Evolutionary conservation across 225 moss, liverwort and hornwort genomes (phyloP), one percentile per base, ranked within the genome.

Genomic region (Pleurozium schreberi): DNA sequence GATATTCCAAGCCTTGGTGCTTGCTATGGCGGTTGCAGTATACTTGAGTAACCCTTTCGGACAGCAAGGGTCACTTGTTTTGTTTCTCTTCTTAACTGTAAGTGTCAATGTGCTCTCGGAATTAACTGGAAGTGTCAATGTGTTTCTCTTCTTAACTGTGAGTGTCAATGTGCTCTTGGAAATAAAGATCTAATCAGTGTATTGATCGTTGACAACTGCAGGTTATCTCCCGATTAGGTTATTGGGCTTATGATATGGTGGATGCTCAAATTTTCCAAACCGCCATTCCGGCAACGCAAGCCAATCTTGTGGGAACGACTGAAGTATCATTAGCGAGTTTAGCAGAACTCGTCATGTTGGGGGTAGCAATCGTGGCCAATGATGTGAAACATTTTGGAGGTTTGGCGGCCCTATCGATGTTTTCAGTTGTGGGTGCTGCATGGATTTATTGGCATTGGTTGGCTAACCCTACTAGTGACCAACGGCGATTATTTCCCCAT

Each of bases 221-320:
- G 96, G 95, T 96, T 12, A 90, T 96, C 71, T 96, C 96, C 88
- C 91, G 96, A 84, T 87, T 96, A 73, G 96, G 96, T 63, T 95
- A 96, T 71, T 96, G 96, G 96, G 95, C 95, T 31, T 96, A 96
- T 60, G 96, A 96, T 85, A 94, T 96, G 94, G 95, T 96, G 68
- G 96, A 96, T 73, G 96, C 96, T 26, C 96, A 96, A 89, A 96
- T 96, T 71, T 96, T 96, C 25, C 96, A 96, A 90, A 96, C 96
- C 10, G 96, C 95, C 14, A 96, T 96, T 69, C 96, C 96, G 8
- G 95, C 94, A 61, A 91, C 93, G 16, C 94, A 96, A 90, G 96
- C 96, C 28, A 96, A 96, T 87, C 93, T 95, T 33, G 95, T 96
- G 33, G 96, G 96, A 86, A 96, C 96, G 11, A 95, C 95, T n/a